A percentile compares a stretch with the other conserved stretches of the same genome.
Evolutionary conservation across 2,329 filamentous ascomycete species (phyloP).

Genomic region (Ophiosphaerella herpotricha): DNA sequence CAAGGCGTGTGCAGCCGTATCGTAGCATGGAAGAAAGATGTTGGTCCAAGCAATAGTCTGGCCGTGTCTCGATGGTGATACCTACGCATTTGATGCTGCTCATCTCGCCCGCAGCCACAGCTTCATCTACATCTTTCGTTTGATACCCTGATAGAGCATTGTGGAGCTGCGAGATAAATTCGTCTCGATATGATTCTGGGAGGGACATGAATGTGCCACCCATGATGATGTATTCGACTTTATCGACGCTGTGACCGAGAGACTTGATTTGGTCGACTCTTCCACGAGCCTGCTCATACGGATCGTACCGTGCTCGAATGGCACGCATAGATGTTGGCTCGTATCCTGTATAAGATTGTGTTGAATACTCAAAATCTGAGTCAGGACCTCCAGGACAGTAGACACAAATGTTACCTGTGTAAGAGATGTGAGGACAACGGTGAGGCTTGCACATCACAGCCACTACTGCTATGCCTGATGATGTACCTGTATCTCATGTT

Average conservation of each 20-base stretch:
- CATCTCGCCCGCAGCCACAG: constrained; percentile 92
- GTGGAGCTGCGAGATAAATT: constrained; percentile 94
- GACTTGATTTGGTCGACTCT: constrained; percentile 96
- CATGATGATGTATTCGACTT: constrained; percentile 99
- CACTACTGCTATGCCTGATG: constrained; percentile 95
- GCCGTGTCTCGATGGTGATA: constrained; percentile 96
- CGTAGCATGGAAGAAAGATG: constrained; percentile 94
- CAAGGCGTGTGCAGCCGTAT: constrained; percentile 94
- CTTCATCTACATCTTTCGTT: constrained; percentile 91
- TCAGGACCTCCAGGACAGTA: constrained; percentile 98
- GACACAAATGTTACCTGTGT: constrained; percentile 98
- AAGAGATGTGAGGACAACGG: constrained; percentile 95
- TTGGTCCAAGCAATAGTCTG: constrained; percentile 95
- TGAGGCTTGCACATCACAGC: constrained; percentile 99
- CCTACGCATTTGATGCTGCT: constrained; percentile 97
- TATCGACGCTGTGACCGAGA: constrained; percentile 94
- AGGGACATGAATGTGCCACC: constrained; percentile 99
- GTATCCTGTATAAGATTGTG: constrained; percentile 97
- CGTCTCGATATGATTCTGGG: constrained; percentile 83
- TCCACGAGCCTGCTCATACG: constrained; percentile 94
- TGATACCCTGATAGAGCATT: constrained; percentile 97
- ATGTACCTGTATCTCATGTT: constrained; percentile 66
- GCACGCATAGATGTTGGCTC: constrained; percentile 98
- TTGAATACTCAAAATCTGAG: constrained; percentile 98
- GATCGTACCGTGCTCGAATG: constrained; percentile 94